Evolutionary conservation across 2,329 filamentous ascomycete species (phyloP).

Genomic region (Ciborinia camelliae): DNA sequence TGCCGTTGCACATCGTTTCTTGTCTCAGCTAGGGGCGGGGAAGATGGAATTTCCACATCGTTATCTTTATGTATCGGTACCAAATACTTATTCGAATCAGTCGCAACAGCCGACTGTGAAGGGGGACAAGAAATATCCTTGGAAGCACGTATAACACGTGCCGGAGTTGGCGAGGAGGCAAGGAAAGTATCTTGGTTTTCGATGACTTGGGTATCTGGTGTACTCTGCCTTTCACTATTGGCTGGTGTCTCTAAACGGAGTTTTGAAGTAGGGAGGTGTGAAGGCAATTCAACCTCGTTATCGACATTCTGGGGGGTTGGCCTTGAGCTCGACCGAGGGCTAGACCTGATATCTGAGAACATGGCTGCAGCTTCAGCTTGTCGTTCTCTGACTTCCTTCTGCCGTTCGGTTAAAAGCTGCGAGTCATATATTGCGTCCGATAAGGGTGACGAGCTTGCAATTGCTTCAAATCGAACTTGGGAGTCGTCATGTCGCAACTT

Average conservation of each 20-base stretch:
- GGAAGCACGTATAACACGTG: constrained; percentile 48
- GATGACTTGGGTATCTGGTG: constrained; percentile 28
- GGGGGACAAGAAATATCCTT: constrained; percentile 51
- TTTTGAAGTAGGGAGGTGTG: constrained; percentile 28
- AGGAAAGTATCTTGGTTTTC: constrained; percentile 40
- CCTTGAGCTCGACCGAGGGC: constrained; percentile 37
- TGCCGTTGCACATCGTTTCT: not conserved
- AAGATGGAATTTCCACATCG: constrained; percentile 43
- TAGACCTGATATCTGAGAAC: constrained; percentile 66
- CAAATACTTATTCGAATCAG: not conserved
- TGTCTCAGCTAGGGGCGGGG: constrained; percentile 25
- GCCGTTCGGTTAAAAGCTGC: constrained; percentile 73
- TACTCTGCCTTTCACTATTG: constrained; percentile 26
- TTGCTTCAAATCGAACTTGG: constrained; percentile 71
- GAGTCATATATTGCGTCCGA: constrained; percentile 55
- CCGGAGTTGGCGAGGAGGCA: constrained; percentile 56
- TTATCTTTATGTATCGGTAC: not conserved
- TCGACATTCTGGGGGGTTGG: constrained; percentile 25
- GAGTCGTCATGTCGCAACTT: constrained; percentile 75
- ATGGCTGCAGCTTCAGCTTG: constrained; percentile 58
- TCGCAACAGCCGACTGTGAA: constrained; percentile 49
- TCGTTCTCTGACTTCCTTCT: constrained; percentile 72
- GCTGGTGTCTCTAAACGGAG: constrained; percentile 18
- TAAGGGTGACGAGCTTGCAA: constrained; percentile 60
- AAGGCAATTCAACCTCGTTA: constrained; percentile 31